Evolutionary conservation across 495 filamentous ascomycete species (phyloP), one percentile per base, ranked within the genome.

Genomic region (Rhizodiscina lignyota): DNA sequence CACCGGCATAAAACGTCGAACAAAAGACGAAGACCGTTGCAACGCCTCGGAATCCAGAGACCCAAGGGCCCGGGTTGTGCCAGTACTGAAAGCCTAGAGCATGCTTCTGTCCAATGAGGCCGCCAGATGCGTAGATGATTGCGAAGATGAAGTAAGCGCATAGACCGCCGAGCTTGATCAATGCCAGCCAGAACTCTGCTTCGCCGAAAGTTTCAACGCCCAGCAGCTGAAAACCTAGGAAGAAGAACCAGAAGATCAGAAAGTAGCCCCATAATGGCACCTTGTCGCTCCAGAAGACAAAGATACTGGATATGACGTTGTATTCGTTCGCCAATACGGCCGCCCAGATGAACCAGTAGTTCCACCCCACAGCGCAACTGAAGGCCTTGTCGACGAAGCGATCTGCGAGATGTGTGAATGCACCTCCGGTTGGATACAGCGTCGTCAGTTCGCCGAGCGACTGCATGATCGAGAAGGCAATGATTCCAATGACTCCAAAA

Each of bases 1-100:
- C 72, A n/a, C 78, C 79, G 30, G 77, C 76, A 52, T 82, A 82
- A 34, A 80, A 70, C 26, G 78, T 80, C 18, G 64, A 70, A 42
- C 75, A 76, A 47, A 77, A 71, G 40, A 74, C 70, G 30, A 73
- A 70, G 30, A 66, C 63, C 15, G 62, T 61, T 4, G 68, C 64
- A 11, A 70, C 62, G 30, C 69, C 68, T 23, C 69, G 69, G 21
- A 52, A 51, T 16, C 41, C 43, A 29, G 74, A 49, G 0, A 64
- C 62, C 44, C 82, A 82, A 2, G 78, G 65, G 11, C 79, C 79
- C 0, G 77, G 77, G 41, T 77, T 48, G 27, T 66, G 60, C 78
- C 79, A 82, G 53, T 78, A 76, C 13, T 62, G 59, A 50, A 77
- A 76, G 2, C 77, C 77, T 38, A 67, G 34, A 13, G 24, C 24